Conservation (phyloP, 768 basidiomycete genomes). For the Neoboletus brunneissimus region DNA sequence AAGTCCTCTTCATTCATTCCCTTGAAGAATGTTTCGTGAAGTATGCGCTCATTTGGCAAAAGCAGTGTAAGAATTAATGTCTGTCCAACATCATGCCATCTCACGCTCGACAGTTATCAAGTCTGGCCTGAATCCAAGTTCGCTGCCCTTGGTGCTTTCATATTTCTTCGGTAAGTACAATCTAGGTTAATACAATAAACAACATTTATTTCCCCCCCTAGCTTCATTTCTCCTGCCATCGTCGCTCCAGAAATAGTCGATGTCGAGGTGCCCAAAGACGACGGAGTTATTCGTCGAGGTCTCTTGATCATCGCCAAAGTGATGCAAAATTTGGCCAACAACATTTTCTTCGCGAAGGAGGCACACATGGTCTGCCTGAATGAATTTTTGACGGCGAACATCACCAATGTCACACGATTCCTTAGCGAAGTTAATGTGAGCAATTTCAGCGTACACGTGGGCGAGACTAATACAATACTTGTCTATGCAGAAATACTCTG, state of each 20-base stretch:
- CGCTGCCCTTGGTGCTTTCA: constrained; percentile 83
- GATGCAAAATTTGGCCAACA: constrained; percentile 91
- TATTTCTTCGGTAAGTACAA: constrained; percentile 70
- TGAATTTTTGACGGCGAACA: constrained; percentile 66
- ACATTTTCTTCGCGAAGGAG: constrained; percentile 91
- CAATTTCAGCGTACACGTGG: background rate
- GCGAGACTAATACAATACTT: background rate
- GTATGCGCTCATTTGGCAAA: constrained; percentile 79
- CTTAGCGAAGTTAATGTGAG: constrained; percentile 72
- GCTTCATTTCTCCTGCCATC: constrained; percentile 90
- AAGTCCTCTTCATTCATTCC: background rate
- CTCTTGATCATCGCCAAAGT: constrained; percentile 88
- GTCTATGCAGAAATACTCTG: constrained; percentile 40
- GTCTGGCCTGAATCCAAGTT: constrained; percentile 80
- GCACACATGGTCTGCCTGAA: constrained; percentile 81
- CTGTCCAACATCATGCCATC: constrained; percentile 5
- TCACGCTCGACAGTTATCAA: constrained; percentile 42
- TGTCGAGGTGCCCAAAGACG: constrained; percentile 69
- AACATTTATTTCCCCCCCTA: constrained; percentile 28
- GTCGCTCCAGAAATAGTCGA: constrained; percentile 85
- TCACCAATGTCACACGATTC: constrained; percentile 71
- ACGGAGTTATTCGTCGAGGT: constrained; percentile 63
- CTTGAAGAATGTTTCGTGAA: constrained; percentile 76
- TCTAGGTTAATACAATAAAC: background rate
- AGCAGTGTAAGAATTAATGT: constrained; percentile 57